These are phyloP conservation scores for Ogataea paraovalis DNA, from an alignment of 805 yeast genomes.

Conservation along the genomic window DNA sequence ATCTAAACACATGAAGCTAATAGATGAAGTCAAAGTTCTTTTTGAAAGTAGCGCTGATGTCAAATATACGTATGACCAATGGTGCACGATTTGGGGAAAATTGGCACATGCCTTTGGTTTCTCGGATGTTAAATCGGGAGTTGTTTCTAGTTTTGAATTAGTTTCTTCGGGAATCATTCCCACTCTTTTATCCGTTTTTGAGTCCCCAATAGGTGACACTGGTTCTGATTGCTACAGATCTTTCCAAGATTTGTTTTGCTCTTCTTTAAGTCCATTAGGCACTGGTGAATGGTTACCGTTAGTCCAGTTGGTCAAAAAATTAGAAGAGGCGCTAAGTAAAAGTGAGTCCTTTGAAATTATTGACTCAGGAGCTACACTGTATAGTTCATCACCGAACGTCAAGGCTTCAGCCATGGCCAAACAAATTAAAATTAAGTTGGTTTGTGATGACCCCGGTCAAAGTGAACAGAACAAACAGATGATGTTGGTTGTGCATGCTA, in stretches of 20 bases:
- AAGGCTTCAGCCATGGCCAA: constrained; percentile 64
- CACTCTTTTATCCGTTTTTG: constrained; percentile 36
- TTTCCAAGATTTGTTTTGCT: constrained; percentile 41
- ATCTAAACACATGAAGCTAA: constrained; percentile 26
- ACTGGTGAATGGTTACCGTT: constrained; percentile 33
- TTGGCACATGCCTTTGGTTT: constrained; percentile 34
- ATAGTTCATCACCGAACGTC: constrained; percentile 13
- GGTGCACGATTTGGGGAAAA: constrained; percentile 35
- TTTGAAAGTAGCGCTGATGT: constrained; percentile 20
- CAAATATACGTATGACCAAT: constrained; percentile 27
- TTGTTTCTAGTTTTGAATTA: constrained; percentile 71
- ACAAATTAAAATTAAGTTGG: constrained; percentile 60
- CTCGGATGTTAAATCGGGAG: constrained; percentile 10
- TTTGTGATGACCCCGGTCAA: constrained; percentile 32
- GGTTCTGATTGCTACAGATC: constrained; percentile 35
- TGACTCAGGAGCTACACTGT: constrained; percentile 37
- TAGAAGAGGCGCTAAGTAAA: constrained; percentile 72
- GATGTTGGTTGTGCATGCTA: constrained; percentile 52
- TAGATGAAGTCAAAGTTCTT: constrained; percentile 25
- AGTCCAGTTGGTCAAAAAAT: constrained; percentile 45
- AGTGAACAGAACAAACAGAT: constrained; percentile 28
- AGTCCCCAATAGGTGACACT: constrained; percentile 21
- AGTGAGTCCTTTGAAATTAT: constrained; percentile 68
- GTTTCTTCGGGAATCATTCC: constrained; percentile 62
- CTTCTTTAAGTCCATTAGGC: constrained; percentile 29